Percentiles rank a stretch among this genome's conserved stretches.
phyloP scores from a whole-genome alignment of 371 early-diverging fungal genomes.

The Circinella umbellata region DNA sequence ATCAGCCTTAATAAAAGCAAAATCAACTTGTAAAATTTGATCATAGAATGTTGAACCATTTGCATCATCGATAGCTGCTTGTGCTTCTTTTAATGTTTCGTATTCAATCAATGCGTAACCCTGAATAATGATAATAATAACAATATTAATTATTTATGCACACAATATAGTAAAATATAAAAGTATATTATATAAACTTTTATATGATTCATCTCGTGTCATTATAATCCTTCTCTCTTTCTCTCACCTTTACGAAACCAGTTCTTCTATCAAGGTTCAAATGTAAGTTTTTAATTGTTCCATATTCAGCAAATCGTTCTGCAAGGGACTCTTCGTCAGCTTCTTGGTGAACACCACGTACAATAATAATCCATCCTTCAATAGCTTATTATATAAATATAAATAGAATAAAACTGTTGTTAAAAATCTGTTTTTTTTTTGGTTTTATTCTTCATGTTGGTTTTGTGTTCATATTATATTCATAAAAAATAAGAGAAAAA shows the following conservation, averaged over 20 bases:
- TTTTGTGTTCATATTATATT: no score
- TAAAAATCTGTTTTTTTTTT: no score
- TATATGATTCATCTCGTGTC: no score
- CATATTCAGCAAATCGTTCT: slow-evolving; percentile 91
- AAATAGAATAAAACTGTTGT: neutral
- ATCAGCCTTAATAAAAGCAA: slow-evolving; percentile 76
- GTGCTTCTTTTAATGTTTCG: slow-evolving; percentile 81
- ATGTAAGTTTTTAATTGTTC: slow-evolving; percentile 87
- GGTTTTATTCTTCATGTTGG: no score
- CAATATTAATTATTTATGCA: neutral
- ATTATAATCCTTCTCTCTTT: neutral
- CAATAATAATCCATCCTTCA: slow-evolving; percentile 95
- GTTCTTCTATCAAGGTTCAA: slow-evolving; percentile 93
- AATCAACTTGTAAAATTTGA: slow-evolving; percentile 74
- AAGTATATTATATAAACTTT: no score
- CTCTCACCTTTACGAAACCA: slow-evolving; percentile 90
- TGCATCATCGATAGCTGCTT: slow-evolving; percentile 74
- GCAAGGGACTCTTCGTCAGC: slow-evolving; percentile 90
- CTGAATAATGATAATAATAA: slow-evolving; percentile 43
- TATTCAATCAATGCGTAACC: slow-evolving; percentile 96
- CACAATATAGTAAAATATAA: no score
- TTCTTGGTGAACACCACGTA: slow-evolving; percentile 93
- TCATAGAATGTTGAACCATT: slow-evolving; percentile 78
- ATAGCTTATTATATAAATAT: slow-evolving; percentile 57
- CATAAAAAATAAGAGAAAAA: neutral